Evolutionary conservation across 805 yeast species (phyloP), one percentile per base, ranked within the genome.

Genomic region (Lachancea dasiensis): DNA sequence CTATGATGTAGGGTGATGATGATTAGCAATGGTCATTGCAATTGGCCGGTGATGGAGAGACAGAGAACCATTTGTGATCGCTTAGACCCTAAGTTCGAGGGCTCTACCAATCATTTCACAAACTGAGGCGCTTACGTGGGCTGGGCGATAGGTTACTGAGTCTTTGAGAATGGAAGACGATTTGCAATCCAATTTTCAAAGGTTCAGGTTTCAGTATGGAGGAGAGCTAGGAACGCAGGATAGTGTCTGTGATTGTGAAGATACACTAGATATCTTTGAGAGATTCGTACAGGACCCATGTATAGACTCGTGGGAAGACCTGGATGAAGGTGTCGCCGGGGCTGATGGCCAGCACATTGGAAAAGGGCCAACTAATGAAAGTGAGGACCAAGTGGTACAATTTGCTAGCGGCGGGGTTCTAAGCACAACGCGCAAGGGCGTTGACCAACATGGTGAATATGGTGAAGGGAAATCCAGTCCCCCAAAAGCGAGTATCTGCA

Each of bases 251-350:
- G 25, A 31, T n/a, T 37, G 40, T 19, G 36, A 31, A 20, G 40
- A 37, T 29, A 21, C 22, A 27, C 36, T 47, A 20, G 44, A 45
- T 18, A 51, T 56, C 28, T 56, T 56, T 31, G 61, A 56, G 38
- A 44, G 55, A 39, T 42, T 56, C 25, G 52, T 53, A 13, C 52
- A 52, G 41, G 50, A 54, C 43, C 52, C 55, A 31, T 37, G 58
- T 42, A 35, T 50, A 34, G 44, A 40, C 41, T 46, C 51, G 41
- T 56, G 62, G 47, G 54, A 50, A 46, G 38, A 28, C 10, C 52
- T 44, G 15, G 51, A 46, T 19, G 50, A 43, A 11, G 26, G 34
- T 6, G 16, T 20, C n/a, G 33, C 13, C 25, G 31, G 20, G 39
- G 47, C 43, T 47, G 24, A 40, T 40, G 15, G 48, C 33, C 17